Evolutionary conservation across 805 yeast genomes (phyloP).

Genomic region (Candida ulmi): DNA sequence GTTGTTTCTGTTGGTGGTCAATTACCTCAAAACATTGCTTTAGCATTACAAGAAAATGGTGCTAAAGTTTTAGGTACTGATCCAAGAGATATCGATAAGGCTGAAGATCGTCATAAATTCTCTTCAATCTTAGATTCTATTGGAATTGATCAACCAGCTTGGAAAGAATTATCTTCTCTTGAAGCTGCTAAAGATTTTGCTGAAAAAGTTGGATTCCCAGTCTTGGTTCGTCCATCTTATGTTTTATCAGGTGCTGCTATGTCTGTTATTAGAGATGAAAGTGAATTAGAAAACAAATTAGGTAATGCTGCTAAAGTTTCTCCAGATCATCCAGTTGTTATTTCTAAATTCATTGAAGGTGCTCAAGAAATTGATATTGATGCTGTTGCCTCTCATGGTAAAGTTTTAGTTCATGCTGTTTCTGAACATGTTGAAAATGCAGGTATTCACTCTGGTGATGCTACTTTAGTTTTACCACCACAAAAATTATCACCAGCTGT

Average conservation of each 20-base stretch:
- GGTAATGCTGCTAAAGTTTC: constrained; percentile 88
- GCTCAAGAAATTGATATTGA: constrained; percentile 97
- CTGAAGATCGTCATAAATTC: constrained; percentile 98
- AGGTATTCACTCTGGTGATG: constrained; percentile 98
- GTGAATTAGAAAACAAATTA: constrained; percentile 77
- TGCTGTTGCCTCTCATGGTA: constrained; percentile 89
- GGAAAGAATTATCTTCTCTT: constrained; percentile 91
- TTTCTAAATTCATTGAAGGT: constrained; percentile 90
- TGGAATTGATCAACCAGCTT: constrained; percentile 92
- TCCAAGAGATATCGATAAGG: constrained; percentile 93
- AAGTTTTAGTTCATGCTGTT: constrained; percentile 88
- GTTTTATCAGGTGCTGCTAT: constrained; percentile 98
- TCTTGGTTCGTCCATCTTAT: constrained; percentile 94
- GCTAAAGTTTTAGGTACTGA: constrained; percentile 90
- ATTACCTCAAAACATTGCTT: constrained; percentile 94
- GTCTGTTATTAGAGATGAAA: constrained; percentile 80
- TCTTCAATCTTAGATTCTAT: constrained; percentile 90
- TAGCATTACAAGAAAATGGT: constrained; percentile 70
- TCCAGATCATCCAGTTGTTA: constrained; percentile 95
- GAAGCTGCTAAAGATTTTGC: constrained; percentile 86
- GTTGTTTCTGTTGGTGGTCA: constrained; percentile 98
- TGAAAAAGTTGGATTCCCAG: constrained; percentile 85
- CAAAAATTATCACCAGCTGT: constrained; percentile 63
- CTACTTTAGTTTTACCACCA: constrained; percentile 92
- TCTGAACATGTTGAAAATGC: constrained; percentile 98